Base-by-base conservation (phyloP, 495 filamentous ascomycete genomes). In the Darksidea phi region DNA sequence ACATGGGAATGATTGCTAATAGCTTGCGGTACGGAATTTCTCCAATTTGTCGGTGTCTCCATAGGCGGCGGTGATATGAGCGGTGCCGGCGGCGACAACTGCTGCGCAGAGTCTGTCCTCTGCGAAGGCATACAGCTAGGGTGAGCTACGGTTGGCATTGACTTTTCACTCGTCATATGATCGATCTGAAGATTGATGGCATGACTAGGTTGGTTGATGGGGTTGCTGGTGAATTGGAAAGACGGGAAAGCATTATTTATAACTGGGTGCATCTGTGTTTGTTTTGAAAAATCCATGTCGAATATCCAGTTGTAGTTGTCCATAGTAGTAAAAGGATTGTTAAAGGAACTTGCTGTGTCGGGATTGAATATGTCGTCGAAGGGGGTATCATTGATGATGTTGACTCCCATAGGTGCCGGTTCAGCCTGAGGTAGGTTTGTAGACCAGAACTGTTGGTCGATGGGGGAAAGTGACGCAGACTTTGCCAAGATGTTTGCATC, bases 221-320 rank as follows among this genome's bases (percentile, higher is more conserved):
- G 17, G 47, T 52, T 51, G 36, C 37, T 25, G 15, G 26, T 25
- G 18, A 66, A 50, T 37, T 66, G 63, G 17, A 56, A 61, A 10
- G 34, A 13, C 1, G 51, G 24, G 34, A 66, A 61, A 24, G 43
- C n/a, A 24, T 61, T 52, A 15, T 42, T 12, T 23, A 61, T 36
- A 15, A 60, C 25, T 7, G 51, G 47, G 15, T 54, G 43, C 11
- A 57, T 34, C 5, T 53, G 51, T 13, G 38, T 52, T 26, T 54
- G 57, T 43, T 38, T 26, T 48, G 57, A 61, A 8, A 66, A 24
- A 43, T 69, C 59, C 24, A 66, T 73, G 54, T 78, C 77, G 68
- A 84, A 84, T 17, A 83, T 59, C 80, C 81, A 84, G 58, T 80
- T 80, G 61, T 82, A 83, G 54, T 83, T 80, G 53, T 72, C 73